Conservation (phyloP, 805 yeast species). For the Yarrowia deformans region DNA sequence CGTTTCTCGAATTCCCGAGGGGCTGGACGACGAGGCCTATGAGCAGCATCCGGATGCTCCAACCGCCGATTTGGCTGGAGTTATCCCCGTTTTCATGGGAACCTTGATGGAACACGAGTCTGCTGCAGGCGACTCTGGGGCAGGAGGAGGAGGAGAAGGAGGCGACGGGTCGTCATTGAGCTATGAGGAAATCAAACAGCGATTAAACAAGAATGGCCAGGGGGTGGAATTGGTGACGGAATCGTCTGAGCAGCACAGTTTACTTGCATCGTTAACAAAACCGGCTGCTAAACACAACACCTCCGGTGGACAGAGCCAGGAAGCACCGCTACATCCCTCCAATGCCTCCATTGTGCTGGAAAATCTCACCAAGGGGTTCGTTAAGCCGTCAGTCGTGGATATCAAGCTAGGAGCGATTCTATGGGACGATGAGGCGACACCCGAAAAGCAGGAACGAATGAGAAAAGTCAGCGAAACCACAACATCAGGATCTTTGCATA, state of each 20-base stretch:
- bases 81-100: constrained; percentile 70
- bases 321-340: constrained; percentile 38
- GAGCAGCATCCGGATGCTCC: constrained; percentile 40
- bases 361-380: constrained; percentile 69
- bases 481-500: constrained; percentile 78
- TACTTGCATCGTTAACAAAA: constrained; percentile 33
- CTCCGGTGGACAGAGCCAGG: constrained; percentile 42
- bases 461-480: constrained; percentile 69
- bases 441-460: constrained; percentile 69
- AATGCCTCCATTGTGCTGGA: constrained; percentile 59
- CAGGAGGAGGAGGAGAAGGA: too few relatives aligned
- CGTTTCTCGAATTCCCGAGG: constrained; percentile 41
- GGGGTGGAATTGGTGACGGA: constrained; percentile 24
- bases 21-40: constrained; percentile 31
- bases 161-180: neutral
- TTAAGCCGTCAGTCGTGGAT: constrained; percentile 76
- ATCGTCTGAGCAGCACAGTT: constrained; percentile 43
- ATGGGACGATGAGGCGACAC: constrained; percentile 64
- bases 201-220: constrained; percentile 16
- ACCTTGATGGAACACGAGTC: constrained; percentile 54
- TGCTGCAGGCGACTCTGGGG: neutral
- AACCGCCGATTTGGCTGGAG: constrained; percentile 44
- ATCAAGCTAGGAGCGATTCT: constrained; percentile 78
- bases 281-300: neutral
- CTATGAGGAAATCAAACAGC: constrained; percentile 26